phyloP scores from a whole-genome alignment of 2,329 filamentous ascomycete genomes.

The Plenodomus tracheiphilus region DNA sequence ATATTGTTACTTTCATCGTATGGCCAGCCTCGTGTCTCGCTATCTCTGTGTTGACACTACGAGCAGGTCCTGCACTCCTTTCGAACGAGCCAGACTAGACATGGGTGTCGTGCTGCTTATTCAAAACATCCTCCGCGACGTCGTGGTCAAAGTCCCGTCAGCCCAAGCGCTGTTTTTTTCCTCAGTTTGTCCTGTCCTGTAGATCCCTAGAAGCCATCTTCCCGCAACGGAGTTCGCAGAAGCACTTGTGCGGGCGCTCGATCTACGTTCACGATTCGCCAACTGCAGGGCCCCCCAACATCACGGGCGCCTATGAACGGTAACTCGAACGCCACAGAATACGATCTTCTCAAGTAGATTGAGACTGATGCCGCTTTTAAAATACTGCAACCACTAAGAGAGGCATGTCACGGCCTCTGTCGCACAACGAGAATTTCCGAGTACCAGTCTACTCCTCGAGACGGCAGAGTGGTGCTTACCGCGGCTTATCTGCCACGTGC shows the following conservation, averaged over 20 bases:
- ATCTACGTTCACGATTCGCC: background rate
- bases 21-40: too few species aligned
- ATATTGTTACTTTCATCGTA: too few species aligned
- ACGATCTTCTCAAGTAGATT: background rate
- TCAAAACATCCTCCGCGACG: background rate
- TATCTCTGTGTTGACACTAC: too few species aligned
- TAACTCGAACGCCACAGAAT: background rate
- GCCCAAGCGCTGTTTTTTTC: background rate
- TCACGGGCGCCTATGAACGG: background rate
- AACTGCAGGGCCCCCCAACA: background rate
- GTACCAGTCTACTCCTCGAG: slow-evolving; percentile 19
- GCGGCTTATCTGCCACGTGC: slow-evolving; percentile 32
- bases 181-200: background rate
- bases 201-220: background rate
- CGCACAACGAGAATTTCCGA: slow-evolving; percentile 9
- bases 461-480: slow-evolving; percentile 24
- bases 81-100: too few species aligned
- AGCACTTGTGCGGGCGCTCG: background rate
- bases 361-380: background rate
- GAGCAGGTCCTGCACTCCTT: too few species aligned
- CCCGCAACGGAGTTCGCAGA: background rate
- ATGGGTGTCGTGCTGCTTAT: too few species aligned
- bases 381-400: background rate
- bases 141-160: background rate
- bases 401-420: background rate